Percentiles rank a stretch among this genome's conserved stretches.
Evolutionary conservation across 176 grass and related monocot species (phyloP).

Genomic region (Paspalum notatum): DNA sequence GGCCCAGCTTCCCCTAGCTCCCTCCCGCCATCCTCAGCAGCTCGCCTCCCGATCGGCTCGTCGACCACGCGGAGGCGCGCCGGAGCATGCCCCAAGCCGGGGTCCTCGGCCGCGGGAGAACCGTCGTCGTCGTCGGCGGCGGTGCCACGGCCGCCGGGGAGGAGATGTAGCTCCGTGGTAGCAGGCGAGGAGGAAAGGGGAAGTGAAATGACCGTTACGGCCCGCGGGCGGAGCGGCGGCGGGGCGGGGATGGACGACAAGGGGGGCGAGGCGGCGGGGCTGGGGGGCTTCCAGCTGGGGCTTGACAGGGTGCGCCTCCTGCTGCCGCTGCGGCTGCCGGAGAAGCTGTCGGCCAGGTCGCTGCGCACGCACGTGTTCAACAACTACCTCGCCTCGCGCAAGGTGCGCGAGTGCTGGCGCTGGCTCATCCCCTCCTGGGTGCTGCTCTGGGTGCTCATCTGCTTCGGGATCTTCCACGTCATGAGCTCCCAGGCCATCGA

Average conservation of each 20-base stretch:
- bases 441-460: constrained; percentile 17
- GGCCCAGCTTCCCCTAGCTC: no score
- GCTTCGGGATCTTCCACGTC: constrained; percentile 23
- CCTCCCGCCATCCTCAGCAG: no score
- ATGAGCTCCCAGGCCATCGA: constrained; percentile 48
- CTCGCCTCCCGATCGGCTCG: not conserved
- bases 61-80: constrained; percentile 20
- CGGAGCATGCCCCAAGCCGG: constrained; percentile 23
- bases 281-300: constrained; percentile 43
- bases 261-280: constrained; percentile 12
- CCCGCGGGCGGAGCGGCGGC: not conserved
- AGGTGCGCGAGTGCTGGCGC: constrained; percentile 40
- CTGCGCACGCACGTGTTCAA: constrained; percentile 55
- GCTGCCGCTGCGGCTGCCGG: constrained; percentile 39
- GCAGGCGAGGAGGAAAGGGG: not conserved
- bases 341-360: constrained; percentile 56
- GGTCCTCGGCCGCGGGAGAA: not conserved
- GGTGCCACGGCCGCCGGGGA: not conserved
- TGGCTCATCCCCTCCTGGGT: constrained; percentile 65
- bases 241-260: constrained; percentile 42
- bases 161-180: constrained; percentile 15
- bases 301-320: constrained; percentile 39
- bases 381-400: constrained; percentile 54
- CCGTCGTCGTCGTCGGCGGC: not conserved
- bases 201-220: constrained; percentile 9